Conservation (phyloP, 495 filamentous ascomycete species). For the Astrothelium macrocarpum region DNA sequence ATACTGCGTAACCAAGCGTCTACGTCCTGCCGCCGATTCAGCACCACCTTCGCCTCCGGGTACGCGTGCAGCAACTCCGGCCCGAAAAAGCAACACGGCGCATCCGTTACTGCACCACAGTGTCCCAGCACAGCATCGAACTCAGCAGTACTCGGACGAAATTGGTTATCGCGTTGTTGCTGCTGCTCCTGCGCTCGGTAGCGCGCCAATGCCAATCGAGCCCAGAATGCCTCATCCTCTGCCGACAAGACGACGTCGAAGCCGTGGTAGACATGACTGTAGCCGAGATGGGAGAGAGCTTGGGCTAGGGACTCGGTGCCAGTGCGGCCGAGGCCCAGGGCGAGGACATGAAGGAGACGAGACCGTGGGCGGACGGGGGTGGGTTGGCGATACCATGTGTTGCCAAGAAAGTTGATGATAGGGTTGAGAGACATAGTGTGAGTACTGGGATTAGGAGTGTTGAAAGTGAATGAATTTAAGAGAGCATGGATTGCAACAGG, state of each 20-base stretch:
- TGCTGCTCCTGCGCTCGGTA: neutral
- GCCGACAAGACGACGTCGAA: conserved; percentile 14
- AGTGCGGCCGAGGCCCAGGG: conserved; percentile 26
- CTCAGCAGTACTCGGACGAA: neutral
- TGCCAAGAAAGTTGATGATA: neutral
- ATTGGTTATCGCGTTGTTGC: conserved; percentile 6
- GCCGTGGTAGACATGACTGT: conserved; percentile 28
- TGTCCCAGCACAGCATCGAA: conserved; percentile 13
- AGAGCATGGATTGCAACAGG: neutral
- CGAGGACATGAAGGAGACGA: conserved; percentile 24
- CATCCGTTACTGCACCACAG: conserved; percentile 12
- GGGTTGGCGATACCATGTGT: conserved; percentile 11
- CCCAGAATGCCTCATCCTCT: conserved; percentile 10
- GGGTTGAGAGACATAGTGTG: neutral
- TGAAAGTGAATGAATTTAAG: neutral
- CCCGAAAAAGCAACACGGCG: conserved; percentile 7
- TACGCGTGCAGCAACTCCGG: conserved; percentile 13
- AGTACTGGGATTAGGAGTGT: neutral
- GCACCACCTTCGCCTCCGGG: conserved; percentile 11
- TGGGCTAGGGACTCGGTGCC: conserved; percentile 26
- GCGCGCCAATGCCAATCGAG: conserved; percentile 15
- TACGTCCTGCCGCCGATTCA: conserved; percentile 11
- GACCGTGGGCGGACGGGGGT: conserved; percentile 11
- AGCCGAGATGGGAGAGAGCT: conserved; percentile 25
- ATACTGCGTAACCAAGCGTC: conserved; percentile 13